These are phyloP conservation scores for Trichophyton equinum DNA, from an alignment of 2,329 filamentous ascomycete species.

Conservation along the genomic window DNA sequence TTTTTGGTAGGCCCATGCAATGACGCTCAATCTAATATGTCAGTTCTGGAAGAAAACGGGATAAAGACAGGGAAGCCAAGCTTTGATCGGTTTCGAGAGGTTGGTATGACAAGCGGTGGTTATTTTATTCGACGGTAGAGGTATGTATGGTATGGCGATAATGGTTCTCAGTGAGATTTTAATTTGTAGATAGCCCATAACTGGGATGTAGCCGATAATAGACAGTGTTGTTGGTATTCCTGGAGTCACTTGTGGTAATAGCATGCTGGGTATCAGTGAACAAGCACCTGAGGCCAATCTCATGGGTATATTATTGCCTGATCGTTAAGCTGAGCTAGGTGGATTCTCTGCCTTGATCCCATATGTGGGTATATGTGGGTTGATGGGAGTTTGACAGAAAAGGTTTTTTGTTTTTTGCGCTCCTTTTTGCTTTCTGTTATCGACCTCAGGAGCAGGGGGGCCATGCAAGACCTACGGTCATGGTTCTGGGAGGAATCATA, in stretches of 20 bases:
- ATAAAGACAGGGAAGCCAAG: background rate
- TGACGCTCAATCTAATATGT: conserved; percentile 4
- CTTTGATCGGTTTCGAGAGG: background rate
- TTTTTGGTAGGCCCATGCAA: conserved; percentile 2
- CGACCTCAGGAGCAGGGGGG: background rate
- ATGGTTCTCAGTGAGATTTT: too few relatives aligned
- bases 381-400: background rate
- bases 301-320: background rate
- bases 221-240: background rate
- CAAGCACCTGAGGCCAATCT: background rate
- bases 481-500: background rate
- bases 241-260: background rate
- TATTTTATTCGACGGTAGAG: too few relatives aligned
- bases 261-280: background rate
- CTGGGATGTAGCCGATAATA: background rate
- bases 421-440: conserved; percentile 1
- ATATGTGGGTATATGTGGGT: background rate
- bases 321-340: background rate
- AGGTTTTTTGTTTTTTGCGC: background rate
- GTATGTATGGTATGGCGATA: background rate
- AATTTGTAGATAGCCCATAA: background rate
- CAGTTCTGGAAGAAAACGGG: background rate
- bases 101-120: background rate
- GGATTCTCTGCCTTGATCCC: conserved; percentile 1
- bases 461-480: background rate